Percentiles rank a stretch among this genome's conserved stretches.
Conservation (phyloP, 345 rosid species). For the Microthlaspi erraticum region DNA sequence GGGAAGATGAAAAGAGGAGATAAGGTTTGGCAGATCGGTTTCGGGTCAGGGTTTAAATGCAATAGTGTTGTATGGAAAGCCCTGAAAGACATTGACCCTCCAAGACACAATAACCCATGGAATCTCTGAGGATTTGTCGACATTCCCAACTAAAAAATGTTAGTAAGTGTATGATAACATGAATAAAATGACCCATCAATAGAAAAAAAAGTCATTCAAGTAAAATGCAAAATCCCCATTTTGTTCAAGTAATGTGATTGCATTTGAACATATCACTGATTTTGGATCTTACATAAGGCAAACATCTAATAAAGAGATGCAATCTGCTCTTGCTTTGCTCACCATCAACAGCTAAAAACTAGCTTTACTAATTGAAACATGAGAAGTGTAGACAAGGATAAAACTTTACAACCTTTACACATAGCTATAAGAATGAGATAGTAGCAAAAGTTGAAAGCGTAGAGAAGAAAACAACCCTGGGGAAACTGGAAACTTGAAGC, state of each 20-base stretch:
- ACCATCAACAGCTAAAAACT: conserved; percentile 52
- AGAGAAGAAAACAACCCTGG: conserved; percentile 26
- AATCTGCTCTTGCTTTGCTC: conserved; percentile 71
- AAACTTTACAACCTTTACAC: not conserved
- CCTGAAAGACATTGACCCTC: conserved; percentile 45
- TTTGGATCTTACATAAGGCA: conserved; percentile 62
- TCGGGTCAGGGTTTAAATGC: conserved; percentile 77
- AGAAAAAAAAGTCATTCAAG: not conserved
- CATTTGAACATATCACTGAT: conserved; percentile 27
- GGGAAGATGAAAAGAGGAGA: conserved; percentile 57
- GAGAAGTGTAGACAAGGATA: conserved; percentile 20
- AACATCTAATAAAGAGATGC: conserved; percentile 67
- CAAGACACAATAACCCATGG: conserved; percentile 60
- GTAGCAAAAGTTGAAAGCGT: not conserved
- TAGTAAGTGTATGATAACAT: conserved; percentile 25
- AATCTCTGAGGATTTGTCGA: conserved; percentile 25
- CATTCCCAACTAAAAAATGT: not conserved
- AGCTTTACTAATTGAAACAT: conserved; percentile 6
- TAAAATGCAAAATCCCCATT: conserved; percentile 10
- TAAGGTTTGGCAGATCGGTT: conserved; percentile 65
- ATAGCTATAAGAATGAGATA: too few species aligned
- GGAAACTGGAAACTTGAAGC: conserved; percentile 10
- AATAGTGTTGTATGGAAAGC: conserved; percentile 77
- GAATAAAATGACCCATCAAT: conserved; percentile 13
- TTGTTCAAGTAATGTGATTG: not conserved